Evolutionary conservation across 345 rosid species (phyloP).

Genomic region (Microcos paniculata): DNA sequence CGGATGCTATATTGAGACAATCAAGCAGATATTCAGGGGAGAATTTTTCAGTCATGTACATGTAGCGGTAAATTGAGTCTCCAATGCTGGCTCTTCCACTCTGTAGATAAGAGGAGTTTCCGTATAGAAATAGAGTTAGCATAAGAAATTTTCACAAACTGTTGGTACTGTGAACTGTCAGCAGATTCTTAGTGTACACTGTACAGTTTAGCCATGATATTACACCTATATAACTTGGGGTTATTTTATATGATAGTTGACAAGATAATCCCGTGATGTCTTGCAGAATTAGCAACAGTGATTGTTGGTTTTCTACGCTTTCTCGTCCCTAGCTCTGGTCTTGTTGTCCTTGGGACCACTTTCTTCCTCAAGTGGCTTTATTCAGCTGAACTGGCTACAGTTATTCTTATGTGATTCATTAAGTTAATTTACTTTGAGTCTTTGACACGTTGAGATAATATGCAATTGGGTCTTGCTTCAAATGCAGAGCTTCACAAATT

Average conservation of each 20-base stretch:
- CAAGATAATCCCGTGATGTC: too few relatives aligned
- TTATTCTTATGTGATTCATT: not conserved
- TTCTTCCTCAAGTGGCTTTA: too few relatives aligned
- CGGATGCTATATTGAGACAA: conserved; percentile 64
- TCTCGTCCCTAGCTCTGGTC: too few relatives aligned
- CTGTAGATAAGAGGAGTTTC: conserved; percentile 28
- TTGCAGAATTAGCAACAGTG: too few relatives aligned
- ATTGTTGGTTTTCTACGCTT: too few relatives aligned
- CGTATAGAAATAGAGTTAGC: not conserved
- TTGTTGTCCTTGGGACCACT: too few relatives aligned
- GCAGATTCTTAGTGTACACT: not conserved
- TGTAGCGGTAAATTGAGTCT: conserved; percentile 68
- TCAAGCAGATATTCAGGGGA: conserved; percentile 71
- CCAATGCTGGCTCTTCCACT: conserved; percentile 86
- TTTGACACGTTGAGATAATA: too few relatives aligned
- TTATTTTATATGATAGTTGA: too few relatives aligned
- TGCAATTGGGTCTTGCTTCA: not conserved
- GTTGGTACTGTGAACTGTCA: not conserved
- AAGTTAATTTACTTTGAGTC: too few relatives aligned
- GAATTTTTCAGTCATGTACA: conserved; percentile 59
- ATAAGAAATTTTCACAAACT: not conserved
- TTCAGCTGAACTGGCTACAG: not conserved
- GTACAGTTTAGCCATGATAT: too few relatives aligned
- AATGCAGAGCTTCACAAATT: not conserved
- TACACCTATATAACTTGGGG: too few relatives aligned